Base-by-base conservation (phyloP, 495 filamentous ascomycete species). In the Cenococcum geophilum region DNA sequence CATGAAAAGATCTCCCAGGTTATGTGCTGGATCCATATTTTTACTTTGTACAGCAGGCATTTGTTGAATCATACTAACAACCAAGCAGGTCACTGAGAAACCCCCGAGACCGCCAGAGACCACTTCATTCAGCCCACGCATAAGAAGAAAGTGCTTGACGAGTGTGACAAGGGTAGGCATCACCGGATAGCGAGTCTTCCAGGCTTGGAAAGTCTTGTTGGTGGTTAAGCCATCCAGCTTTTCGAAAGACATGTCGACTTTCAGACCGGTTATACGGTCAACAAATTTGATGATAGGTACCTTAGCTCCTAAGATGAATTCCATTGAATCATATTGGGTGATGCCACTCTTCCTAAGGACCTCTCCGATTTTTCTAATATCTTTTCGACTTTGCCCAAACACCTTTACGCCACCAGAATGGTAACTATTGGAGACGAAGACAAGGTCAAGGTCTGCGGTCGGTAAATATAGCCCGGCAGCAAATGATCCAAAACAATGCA, bases 201-300 rank as follows among this genome's bases (percentile, higher is more conserved):
- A 98, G 0, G 73, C 69, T 49, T 82, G 74, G 69, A 95, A 96
- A 0, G 89, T 96, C 16, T 82, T 68, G 65, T 91, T 88, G 21
- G 92, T 91, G 1, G 80, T 72, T 23, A 96, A 61, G 4, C 93
- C 93, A 42, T 84, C 87, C 25, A 83, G 72, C 68, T 97, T 97
- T 74, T 98, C 95, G 69, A 98, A 96, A 0, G 92, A 97, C 43
- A 97, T 75, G 70, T 98, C 93, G 21, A 97, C 84, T 43, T 83
- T 85, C 47, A 98, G 76, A 8, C 81, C 80, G 1, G 91, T 95
- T 49, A 77, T 55, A 48, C 71, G 75, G 61, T 97, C 92, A 35
- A 88, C 74, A 65, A 86, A 97, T 68, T 98, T 98, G 70, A 97
- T 76, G n/a, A 98, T 83, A 0, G 93, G 93, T 4, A 98, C 93